Evolutionary conservation across 2,329 filamentous ascomycete genomes (phyloP).

Genomic region (Chaetomium globosum): DNA sequence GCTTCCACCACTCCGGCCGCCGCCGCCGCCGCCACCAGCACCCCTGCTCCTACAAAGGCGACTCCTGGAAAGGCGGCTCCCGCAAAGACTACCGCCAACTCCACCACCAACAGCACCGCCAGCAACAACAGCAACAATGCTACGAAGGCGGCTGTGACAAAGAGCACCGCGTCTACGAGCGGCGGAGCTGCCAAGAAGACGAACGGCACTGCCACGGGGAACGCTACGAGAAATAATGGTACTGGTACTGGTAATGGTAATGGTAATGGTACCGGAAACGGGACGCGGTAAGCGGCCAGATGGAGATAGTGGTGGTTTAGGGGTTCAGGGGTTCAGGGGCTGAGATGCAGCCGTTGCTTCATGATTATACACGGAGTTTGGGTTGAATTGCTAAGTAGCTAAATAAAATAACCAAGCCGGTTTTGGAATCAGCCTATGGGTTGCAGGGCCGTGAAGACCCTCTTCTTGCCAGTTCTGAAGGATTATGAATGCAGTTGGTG

Average conservation of each 20-base stretch:
- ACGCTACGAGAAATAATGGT: not conserved
- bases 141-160: not conserved
- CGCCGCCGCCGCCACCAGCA: no score
- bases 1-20: no score
- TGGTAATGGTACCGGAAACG: no score
- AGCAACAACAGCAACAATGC: no score
- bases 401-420: conserved; percentile 1
- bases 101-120: no score
- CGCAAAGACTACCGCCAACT: no score
- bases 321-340: not conserved
- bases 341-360: not conserved
- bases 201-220: no score
- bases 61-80: no score
- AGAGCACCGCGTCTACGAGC: not conserved
- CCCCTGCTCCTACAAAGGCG: no score
- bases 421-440: not conserved
- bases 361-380: not conserved
- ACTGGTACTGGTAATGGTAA: no score
- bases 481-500: not conserved
- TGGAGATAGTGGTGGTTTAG: not conserved
- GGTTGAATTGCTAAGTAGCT: not conserved
- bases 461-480: not conserved
- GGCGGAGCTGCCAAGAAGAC: no score
- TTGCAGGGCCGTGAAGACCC: not conserved
- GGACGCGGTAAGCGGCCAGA: no score